Conservation (phyloP, 176 grass and related monocot genomes). For the Aegilops speltoides region DNA sequence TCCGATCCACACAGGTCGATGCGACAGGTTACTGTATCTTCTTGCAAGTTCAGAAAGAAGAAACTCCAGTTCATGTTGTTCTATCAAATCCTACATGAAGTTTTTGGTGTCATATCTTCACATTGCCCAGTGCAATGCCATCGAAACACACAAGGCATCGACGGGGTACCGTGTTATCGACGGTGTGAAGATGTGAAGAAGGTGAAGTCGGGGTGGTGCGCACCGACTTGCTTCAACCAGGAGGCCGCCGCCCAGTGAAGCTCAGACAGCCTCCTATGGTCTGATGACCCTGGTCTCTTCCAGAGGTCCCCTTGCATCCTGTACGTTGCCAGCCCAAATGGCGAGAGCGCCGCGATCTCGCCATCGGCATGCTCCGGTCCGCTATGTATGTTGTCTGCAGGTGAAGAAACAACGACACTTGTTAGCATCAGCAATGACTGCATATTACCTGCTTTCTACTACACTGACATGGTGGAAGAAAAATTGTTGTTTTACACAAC, state of each 20-base stretch:
- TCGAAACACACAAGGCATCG: accelerated
- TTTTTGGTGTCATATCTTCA: background rate
- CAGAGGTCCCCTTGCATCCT: slow-evolving; percentile 56
- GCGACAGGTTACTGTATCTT: background rate
- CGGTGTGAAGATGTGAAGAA: slow-evolving; percentile 52
- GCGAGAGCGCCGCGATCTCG: slow-evolving; percentile 30
- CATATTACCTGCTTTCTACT: background rate
- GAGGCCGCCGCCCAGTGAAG: slow-evolving; percentile 54
- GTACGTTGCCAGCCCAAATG: slow-evolving; percentile 64
- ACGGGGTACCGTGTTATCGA: background rate
- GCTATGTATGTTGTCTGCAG: slow-evolving; percentile 31
- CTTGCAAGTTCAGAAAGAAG: background rate
- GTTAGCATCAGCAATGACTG: background rate
- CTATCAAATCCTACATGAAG: background rate
- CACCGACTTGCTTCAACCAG: slow-evolving; percentile 75
- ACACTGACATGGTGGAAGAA: background rate
- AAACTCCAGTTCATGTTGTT: background rate
- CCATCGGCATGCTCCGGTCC: background rate
- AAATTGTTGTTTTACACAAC: background rate
- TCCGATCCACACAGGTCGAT: no score
- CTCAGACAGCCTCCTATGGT: background rate
- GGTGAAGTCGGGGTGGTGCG: slow-evolving; percentile 63
- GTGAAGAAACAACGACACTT: background rate
- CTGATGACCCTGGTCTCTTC: slow-evolving; percentile 32
- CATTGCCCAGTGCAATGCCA: no score